phyloP scores from a whole-genome alignment of 495 filamentous ascomycete genomes.

The Lophium mytilinum region DNA sequence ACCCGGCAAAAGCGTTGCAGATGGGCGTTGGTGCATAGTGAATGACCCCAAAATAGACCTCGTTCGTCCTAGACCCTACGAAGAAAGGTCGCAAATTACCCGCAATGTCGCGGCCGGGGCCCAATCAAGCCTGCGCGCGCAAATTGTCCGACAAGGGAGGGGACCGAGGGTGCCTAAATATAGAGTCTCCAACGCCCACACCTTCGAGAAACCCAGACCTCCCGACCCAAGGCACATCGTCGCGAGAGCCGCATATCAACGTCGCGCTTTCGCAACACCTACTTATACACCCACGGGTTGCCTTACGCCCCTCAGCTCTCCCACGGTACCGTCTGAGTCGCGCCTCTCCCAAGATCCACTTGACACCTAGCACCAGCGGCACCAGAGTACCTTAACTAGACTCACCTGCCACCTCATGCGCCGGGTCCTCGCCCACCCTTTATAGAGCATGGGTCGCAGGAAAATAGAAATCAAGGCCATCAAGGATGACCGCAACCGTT shows the following conservation, averaged over 20 bases:
- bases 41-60: slow-evolving; percentile 1
- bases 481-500: slow-evolving; percentile 98
- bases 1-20: neutral
- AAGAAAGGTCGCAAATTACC: neutral
- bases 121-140: neutral
- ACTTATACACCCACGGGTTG: neutral
- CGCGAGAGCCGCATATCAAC: slow-evolving; percentile 1
- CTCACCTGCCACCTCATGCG: too few species aligned
- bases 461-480: slow-evolving; percentile 99
- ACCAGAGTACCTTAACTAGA: too few species aligned
- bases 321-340: too few species aligned
- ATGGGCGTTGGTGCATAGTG: neutral
- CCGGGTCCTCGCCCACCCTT: too few species aligned
- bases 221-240: neutral
- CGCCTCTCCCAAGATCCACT: too few species aligned
- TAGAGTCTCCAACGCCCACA: neutral
- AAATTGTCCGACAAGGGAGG: neutral
- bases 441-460: slow-evolving; percentile 51
- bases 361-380: too few species aligned
- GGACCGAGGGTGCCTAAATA: neutral
- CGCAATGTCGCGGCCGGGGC: neutral
- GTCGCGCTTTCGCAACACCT: neutral
- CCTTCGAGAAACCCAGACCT: slow-evolving; percentile 2
- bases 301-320: too few species aligned
- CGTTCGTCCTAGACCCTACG: neutral